Evolutionary conservation across 805 yeast species (phyloP).

Genomic region (Blastobotrys muscicola): DNA sequence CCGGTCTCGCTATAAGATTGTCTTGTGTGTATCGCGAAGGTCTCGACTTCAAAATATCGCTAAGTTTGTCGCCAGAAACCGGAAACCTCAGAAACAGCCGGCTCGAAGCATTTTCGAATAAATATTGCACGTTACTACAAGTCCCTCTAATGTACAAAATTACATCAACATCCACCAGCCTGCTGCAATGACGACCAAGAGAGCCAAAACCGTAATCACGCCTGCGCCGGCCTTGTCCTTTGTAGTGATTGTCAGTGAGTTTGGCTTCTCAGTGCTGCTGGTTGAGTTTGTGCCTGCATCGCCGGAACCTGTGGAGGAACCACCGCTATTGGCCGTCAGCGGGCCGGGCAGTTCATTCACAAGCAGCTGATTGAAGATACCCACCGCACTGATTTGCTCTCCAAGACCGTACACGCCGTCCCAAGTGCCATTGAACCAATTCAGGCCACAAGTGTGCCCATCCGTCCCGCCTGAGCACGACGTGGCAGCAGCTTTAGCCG

Average conservation of each 20-base stretch:
- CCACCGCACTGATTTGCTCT: slow-evolving; percentile 83
- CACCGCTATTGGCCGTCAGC: slow-evolving; percentile 54
- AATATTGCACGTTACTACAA: too few relatives aligned
- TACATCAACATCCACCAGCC: slow-evolving; percentile 16
- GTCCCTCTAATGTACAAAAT: too few relatives aligned
- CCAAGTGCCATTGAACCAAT: slow-evolving; percentile 65
- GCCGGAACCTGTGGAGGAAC: slow-evolving; percentile 56
- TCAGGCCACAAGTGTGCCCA: slow-evolving; percentile 78
- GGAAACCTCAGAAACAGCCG: too few relatives aligned
- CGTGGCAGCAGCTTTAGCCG: slow-evolving; percentile 66
- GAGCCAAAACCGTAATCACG: slow-evolving; percentile 17
- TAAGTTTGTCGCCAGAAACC: too few relatives aligned
- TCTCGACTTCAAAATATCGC: too few relatives aligned
- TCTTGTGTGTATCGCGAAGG: too few relatives aligned
- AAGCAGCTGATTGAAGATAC: slow-evolving; percentile 40
- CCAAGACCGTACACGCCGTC: slow-evolving; percentile 78
- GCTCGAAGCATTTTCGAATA: too few relatives aligned
- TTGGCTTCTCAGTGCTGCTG: slow-evolving; percentile 8
- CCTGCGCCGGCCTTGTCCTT: slow-evolving; percentile 16
- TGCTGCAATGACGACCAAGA: slow-evolving; percentile 9
- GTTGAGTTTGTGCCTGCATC: slow-evolving; percentile 51
- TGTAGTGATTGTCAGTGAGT: background rate
- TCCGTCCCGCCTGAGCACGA: slow-evolving; percentile 85
- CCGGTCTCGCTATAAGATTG: too few relatives aligned
- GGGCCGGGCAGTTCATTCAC: slow-evolving; percentile 37